Evolutionary conservation across 192 early-diverging fungal genomes (phyloP), one percentile per base, ranked within the genome.

Genomic region (Mycoemilia scoparia): DNA sequence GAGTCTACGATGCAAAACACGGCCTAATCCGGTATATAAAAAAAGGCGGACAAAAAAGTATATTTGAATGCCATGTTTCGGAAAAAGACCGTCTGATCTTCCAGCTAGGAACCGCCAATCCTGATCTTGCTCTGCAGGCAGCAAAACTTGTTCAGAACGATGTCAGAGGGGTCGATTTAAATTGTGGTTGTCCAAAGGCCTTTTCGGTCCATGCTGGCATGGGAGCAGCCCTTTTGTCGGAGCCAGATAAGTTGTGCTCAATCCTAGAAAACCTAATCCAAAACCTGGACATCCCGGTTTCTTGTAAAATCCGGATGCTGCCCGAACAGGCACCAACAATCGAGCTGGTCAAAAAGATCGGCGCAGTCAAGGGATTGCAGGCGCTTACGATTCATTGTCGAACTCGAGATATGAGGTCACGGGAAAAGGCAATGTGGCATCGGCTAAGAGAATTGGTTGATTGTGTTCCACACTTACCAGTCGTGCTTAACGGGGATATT

Each of bases 101-200:
- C 26, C 93, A 98, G 57, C 49, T 98, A 32, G 93, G 93, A n/a
- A 73, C 87, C 20, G 74, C 84, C 2, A 73, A 79, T 34, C 82
- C 88, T 3, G 81, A 86, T 25, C 47, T 74, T 8, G 93, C 90
- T 3, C 57, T 93, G 15, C 39, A 79, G 41, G 93, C 93, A 6
- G 90, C 91, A 3, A 57, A 70, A 25, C 64, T 60, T 18, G 74
- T 95, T 65, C 86, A 79, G 47, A 51, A 74, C 17, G 90, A 98
- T 63, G 82, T 87, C 2, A 60, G 80, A 17, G 89, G 77, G 0
- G 78, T 97, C 36, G 93, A 97, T 54, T 46, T 98, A 32, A 98
- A 98, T 60, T 98, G 93, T 53, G 93, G 93, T 2, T 98, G 93
- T 44, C 93, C 93, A 0, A 96, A 93, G 45, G 70, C 74, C 43